These are phyloP conservation scores for Rhodotorula paludigena DNA, from an alignment of 768 basidiomycete genomes.

Conservation along the genomic window DNA sequence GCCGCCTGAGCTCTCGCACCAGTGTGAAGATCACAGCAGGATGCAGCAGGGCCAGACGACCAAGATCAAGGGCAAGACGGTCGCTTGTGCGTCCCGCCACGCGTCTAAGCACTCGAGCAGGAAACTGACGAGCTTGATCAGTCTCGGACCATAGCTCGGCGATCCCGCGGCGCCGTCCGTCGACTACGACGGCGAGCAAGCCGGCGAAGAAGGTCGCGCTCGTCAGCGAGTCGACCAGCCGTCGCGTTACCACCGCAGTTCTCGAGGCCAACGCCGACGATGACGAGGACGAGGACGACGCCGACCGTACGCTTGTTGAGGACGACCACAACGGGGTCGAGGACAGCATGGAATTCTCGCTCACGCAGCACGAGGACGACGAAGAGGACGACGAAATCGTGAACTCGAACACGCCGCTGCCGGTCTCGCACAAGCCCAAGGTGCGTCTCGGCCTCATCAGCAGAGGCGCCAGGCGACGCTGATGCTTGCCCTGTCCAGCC, in stretches of 20 bases:
- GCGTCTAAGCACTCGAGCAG: too few species aligned
- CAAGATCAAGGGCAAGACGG: background rate
- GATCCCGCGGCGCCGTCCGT: background rate
- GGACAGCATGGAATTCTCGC: background rate
- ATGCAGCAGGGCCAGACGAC: too few species aligned
- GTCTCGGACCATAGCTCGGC: too few species aligned
- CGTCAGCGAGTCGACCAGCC: too few species aligned
- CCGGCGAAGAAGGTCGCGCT: background rate
- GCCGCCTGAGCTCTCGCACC: too few species aligned
- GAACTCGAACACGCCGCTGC: background rate
- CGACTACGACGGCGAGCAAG: background rate
- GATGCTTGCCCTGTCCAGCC: background rate
- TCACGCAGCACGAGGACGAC: background rate
- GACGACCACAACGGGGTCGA: background rate
- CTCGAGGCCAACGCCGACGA: too few species aligned
- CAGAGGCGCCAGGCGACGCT: too few species aligned
- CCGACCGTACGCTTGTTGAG: background rate
- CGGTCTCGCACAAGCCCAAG: background rate
- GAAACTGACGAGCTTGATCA: background rate
- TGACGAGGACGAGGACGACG: background rate
- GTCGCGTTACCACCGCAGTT: too few species aligned
- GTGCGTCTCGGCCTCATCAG: background rate
- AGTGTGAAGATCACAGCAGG: too few species aligned
- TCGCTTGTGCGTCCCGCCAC: background rate
- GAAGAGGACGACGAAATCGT: background rate